A percentile compares a stretch with the other conserved stretches of the same genome.
Conservation (phyloP, 73 alveolate species). For the Tetrahymena malaccensis region DNA sequence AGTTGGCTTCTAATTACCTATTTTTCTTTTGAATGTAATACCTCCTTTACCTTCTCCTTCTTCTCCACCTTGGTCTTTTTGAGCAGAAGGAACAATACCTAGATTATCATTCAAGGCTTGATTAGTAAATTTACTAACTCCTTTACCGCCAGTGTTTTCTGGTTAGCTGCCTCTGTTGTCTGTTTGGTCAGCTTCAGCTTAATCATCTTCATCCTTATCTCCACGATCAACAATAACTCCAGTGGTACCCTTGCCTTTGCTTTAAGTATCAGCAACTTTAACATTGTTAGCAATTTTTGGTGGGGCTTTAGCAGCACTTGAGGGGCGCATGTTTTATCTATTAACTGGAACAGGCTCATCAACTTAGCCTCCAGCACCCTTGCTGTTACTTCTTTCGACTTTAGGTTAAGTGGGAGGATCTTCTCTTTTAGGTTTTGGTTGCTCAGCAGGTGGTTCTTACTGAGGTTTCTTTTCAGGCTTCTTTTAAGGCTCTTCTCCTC, state of each 20-base stretch:
- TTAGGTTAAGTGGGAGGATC: slow-evolving; percentile 20
- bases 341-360: neutral
- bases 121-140: neutral
- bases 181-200: neutral
- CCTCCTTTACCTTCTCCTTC: neutral
- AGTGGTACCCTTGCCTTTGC: neutral
- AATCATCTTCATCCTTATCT: neutral
- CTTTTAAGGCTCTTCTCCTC: slow-evolving; percentile 9
- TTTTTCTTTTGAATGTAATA: neutral
- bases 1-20: neutral
- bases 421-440: slow-evolving; percentile 21
- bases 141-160: neutral
- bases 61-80: neutral
- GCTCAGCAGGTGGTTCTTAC: neutral
- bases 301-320: neutral
- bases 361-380: neutral
- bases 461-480: slow-evolving; percentile 19
- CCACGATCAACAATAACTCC: neutral
- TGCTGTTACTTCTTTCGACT: neutral
- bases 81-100: neutral
- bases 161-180: neutral
- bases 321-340: neutral
- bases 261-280: neutral
- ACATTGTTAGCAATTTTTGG: neutral
- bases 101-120: neutral